Conservation (phyloP, 352 stramenopile species). For the Phytophthora pisi region DNA sequence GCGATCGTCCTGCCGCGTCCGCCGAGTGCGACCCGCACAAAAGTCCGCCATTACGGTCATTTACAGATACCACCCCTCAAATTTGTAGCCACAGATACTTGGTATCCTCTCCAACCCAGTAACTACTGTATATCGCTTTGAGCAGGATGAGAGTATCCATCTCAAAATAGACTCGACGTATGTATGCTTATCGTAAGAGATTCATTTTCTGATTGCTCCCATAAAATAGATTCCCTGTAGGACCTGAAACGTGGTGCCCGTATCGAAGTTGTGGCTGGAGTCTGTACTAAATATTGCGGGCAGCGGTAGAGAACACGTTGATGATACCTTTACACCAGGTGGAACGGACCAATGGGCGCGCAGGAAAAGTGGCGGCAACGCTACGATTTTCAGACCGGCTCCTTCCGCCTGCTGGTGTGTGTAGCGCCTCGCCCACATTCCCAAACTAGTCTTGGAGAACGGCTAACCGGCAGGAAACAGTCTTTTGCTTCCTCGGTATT, state of each 20-base stretch:
- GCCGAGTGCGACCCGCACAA: conserved; percentile 1
- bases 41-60: not conserved
- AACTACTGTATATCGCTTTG: no score
- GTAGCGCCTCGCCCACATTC: conserved; percentile 39
- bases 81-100: no score
- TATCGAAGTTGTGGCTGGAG: no score
- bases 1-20: not conserved
- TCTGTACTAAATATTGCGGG: not conserved
- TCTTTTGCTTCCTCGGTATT: conserved; percentile 42
- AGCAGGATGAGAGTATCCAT: no score
- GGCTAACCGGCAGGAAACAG: conserved; percentile 39
- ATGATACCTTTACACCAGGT: no score
- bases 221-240: no score
- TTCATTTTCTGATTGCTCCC: no score
- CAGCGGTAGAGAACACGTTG: not conserved
- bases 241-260: no score
- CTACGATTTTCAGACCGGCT: conserved; percentile 24
- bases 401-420: conserved; percentile 23
- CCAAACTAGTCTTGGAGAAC: conserved; percentile 40
- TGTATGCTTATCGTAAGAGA: no score
- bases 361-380: not conserved
- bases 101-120: no score
- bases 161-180: no score
- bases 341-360: not conserved
- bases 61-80: no score